Percentiles rank a stretch among this genome's conserved stretches.
These are phyloP conservation scores for Dactylellina sp. DNA, from an alignment of 2,329 filamentous ascomycete species.

Conservation along the genomic window DNA sequence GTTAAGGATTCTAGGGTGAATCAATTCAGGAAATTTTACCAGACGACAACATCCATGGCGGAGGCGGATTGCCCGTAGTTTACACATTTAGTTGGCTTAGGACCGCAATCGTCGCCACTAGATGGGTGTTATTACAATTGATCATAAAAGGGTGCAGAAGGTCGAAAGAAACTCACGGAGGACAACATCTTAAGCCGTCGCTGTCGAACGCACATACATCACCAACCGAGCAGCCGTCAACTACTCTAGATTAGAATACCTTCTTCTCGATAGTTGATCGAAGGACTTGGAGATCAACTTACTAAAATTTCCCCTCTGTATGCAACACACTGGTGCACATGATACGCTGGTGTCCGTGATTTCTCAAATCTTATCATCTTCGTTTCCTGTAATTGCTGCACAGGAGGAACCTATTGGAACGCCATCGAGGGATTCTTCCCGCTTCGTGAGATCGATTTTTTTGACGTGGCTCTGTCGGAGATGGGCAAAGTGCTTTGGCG, in stretches of 20 bases:
- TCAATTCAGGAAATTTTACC: constrained; percentile 7
- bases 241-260: constrained; percentile 8
- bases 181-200: constrained; percentile 31
- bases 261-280: not conserved
- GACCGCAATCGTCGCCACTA: constrained; percentile 23
- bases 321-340: constrained; percentile 47
- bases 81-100: constrained; percentile 29
- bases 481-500: not conserved
- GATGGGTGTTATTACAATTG: not conserved
- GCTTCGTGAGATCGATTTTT: constrained; percentile 23
- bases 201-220: constrained; percentile 33
- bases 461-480: constrained; percentile 22
- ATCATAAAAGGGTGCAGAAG: not conserved
- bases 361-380: constrained; percentile 37
- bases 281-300: not conserved
- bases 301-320: constrained; percentile 24
- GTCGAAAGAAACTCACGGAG: constrained; percentile 19
- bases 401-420: constrained; percentile 24
- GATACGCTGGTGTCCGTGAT: constrained; percentile 22
- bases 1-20: not conserved
- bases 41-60: constrained; percentile 8
- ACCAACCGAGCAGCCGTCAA: constrained; percentile 47
- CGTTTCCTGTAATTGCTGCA: constrained; percentile 34
- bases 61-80: constrained; percentile 20
- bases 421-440: not conserved